Base-by-base conservation (phyloP, 2,329 filamentous ascomycete genomes). In the Colletotrichum tabaci region DNA sequence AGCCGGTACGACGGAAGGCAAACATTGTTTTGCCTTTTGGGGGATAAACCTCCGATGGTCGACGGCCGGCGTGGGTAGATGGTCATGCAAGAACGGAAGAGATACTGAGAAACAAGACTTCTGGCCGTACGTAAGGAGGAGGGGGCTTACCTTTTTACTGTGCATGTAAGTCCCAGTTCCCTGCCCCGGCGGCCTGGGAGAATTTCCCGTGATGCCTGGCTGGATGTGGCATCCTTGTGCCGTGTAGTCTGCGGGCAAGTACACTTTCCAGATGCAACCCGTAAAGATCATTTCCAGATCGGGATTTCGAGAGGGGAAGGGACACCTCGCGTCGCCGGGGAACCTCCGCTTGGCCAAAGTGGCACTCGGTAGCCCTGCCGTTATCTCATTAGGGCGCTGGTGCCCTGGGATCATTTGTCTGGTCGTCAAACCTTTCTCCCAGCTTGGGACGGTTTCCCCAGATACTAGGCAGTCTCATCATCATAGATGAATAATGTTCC, bases 21-120 rank as follows among this genome's bases (percentile, higher is more conserved):
- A 73, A 71, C 58, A 71, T 63, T 67, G 58, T 68, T 71, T 70
- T 42, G 62, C 62, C 50, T 60, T 65, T 53, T 40, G 40, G 26
- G 61, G 38, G 60, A 61, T 38, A 61, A 61, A 35, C 61, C 55
- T 70, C 67, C 49, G 67, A 67, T 62, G 21, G 40, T 35, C 44
- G 46, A 47, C 30, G 46, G 44, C 38, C 23, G 30, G 42, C 55
- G 56, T 6, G 61, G 67, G 42, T 49, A 67, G 67, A 62, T 62
- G 12, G 9, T 38, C 35, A 49, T 70, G 40, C 21, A 16, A 38
- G 23, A n/a, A 10, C 26, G 49, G 35, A 23, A 26, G 58, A 58
- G 38, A 50, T 47, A 26, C 38, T 13, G 26, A 13, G 62, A 56
- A 56, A 44, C 62, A 61, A 57, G 18, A 52, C 21, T 30, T 38